These are phyloP conservation scores for Myriosclerotinia duriaeana DNA, from an alignment of 2,329 filamentous ascomycete genomes.

Conservation along the genomic window DNA sequence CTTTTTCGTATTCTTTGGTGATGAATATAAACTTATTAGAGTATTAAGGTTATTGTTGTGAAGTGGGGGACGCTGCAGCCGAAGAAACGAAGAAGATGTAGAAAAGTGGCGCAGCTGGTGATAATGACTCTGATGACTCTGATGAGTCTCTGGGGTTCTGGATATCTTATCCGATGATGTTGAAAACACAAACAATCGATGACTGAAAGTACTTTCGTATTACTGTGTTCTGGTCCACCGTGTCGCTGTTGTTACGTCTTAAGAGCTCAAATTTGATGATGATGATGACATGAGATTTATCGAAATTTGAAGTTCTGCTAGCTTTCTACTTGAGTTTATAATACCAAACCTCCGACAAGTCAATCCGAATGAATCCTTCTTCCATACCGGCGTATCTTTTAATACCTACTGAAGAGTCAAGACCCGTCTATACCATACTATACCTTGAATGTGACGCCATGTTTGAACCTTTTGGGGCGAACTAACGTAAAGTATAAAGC, in stretches of 20 bases:
- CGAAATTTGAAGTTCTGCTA: no score
- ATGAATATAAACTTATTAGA: background rate
- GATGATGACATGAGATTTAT: no score
- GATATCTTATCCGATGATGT: conserved; percentile 12
- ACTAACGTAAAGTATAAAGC: background rate
- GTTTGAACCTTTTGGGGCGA: background rate
- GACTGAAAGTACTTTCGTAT: background rate
- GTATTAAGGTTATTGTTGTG: background rate
- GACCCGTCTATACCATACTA: no score
- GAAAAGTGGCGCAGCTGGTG: conserved; percentile 11
- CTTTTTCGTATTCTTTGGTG: background rate
- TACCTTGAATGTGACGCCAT: background rate
- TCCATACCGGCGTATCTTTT: background rate
- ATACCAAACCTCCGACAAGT: background rate
- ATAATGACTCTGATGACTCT: no score
- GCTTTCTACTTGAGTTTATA: no score
- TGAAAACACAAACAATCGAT: background rate
- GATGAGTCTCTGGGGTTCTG: conserved; percentile 1
- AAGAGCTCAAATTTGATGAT: background rate
- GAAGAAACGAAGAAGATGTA: conserved; percentile 20
- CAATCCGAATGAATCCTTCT: background rate
- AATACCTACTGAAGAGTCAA: background rate
- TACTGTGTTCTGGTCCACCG: background rate
- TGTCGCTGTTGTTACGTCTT: background rate
- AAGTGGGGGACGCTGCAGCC: conserved; percentile 11